Evolutionary conservation across 306 rosid species (phyloP).

Genomic region (Vigna angularis): DNA sequence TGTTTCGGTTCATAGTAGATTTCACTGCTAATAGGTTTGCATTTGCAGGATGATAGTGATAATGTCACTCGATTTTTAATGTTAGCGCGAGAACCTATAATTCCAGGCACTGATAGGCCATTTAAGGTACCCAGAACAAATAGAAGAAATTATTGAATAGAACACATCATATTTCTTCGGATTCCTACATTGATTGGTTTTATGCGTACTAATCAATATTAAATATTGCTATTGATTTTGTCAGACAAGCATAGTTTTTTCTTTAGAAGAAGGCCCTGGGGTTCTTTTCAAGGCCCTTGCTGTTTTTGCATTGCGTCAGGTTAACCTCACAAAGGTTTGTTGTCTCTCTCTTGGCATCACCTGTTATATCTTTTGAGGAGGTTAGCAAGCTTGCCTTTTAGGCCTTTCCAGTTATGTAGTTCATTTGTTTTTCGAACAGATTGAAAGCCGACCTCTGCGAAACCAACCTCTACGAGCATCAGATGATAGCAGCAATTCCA

Average conservation of each 20-base stretch:
- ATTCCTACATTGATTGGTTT: conserved; percentile 16
- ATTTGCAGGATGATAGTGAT: conserved; percentile 83
- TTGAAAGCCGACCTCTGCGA: conserved; percentile 96
- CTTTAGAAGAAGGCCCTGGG: conserved; percentile 98
- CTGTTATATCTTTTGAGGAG: conserved; percentile 16
- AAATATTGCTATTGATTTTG: conserved; percentile 34
- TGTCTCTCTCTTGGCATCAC: conserved; percentile 13
- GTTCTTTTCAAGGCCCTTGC: conserved; percentile 98
- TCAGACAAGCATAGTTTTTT: conserved; percentile 97
- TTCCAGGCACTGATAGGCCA: conserved; percentile 89
- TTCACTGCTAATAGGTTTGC: conserved; percentile 43
- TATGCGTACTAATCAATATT: conserved; percentile 26
- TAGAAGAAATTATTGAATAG: conserved; percentile 29
- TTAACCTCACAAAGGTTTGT: conserved; percentile 85
- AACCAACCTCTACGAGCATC: conserved; percentile 72
- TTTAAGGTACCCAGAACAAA: conserved; percentile 72
- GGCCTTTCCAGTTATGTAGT: conserved; percentile 31
- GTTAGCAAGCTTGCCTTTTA: conserved; percentile 22
- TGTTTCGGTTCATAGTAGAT: conserved; percentile 25
- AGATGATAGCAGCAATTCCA: conserved; percentile 65
- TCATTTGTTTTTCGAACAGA: conserved; percentile 61
- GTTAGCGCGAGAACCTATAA: conserved; percentile 94
- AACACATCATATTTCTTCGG: conserved; percentile 19
- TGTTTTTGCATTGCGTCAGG: conserved; percentile 90
- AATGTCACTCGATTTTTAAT: conserved; percentile 90